Conservation (phyloP, 257 asterid genomes). For the Gardenia jasminoides region DNA sequence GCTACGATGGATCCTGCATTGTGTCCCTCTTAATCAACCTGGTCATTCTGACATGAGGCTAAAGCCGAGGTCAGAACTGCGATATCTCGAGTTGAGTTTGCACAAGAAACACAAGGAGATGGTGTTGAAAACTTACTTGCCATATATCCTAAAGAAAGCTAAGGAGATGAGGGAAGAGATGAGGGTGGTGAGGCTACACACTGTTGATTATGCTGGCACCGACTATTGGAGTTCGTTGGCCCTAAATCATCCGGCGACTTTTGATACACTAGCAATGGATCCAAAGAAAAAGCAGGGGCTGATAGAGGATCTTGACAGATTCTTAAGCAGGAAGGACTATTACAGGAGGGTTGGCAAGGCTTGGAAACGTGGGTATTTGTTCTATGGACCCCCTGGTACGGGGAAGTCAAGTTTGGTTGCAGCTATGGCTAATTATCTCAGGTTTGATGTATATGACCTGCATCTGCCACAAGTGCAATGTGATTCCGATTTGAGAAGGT, state of each 20-base stretch:
- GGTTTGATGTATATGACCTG: slow-evolving; percentile 79
- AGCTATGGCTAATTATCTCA: slow-evolving; percentile 76
- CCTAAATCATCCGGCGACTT: slow-evolving; percentile 68
- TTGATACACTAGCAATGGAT: slow-evolving; percentile 69
- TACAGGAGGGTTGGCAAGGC: slow-evolving; percentile 74
- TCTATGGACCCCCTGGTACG: slow-evolving; percentile 77
- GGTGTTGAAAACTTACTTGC: slow-evolving; percentile 47
- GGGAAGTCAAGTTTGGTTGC: slow-evolving; percentile 87
- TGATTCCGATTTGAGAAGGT: slow-evolving; percentile 76
- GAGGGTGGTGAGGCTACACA: slow-evolving; percentile 54
- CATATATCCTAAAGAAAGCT: slow-evolving; percentile 35
- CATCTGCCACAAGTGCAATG: slow-evolving; percentile 72
- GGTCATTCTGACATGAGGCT: slow-evolving; percentile 18
- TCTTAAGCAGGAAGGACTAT: slow-evolving; percentile 59
- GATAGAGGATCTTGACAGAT: slow-evolving; percentile 62
- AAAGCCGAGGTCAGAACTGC: slow-evolving; percentile 31
- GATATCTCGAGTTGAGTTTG: slow-evolving; percentile 57
- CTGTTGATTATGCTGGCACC: slow-evolving; percentile 59
- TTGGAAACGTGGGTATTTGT: slow-evolving; percentile 81
- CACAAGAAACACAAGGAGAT: slow-evolving; percentile 47
- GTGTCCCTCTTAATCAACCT: slow-evolving; percentile 28
- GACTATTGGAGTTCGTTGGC: slow-evolving; percentile 73
- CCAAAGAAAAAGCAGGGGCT: slow-evolving; percentile 36
- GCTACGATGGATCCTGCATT: slow-evolving; percentile 53
- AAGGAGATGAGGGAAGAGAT: slow-evolving; percentile 54